phyloP scores from a whole-genome alignment of 202 grass and related monocot genomes.

The Panicum hallii region DNA sequence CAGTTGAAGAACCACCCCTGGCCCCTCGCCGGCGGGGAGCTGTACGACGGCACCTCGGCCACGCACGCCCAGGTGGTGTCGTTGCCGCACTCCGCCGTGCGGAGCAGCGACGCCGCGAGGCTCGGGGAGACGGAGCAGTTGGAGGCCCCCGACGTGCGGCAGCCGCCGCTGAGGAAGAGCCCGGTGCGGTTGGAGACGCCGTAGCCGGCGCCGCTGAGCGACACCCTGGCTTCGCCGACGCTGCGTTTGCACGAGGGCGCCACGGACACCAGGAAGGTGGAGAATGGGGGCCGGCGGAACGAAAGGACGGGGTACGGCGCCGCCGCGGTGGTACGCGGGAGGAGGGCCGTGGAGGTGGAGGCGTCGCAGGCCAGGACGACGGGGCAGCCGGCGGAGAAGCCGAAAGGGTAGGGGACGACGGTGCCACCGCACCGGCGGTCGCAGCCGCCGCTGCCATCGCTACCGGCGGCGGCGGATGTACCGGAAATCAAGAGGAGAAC shows the following conservation, averaged over 20 bases:
- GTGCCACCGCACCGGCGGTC: no score
- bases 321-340: background rate
- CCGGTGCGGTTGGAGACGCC: conserved; percentile 43
- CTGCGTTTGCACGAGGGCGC: conserved; percentile 43
- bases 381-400: no score
- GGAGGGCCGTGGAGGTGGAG: background rate
- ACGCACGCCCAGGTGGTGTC: background rate
- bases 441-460: no score
- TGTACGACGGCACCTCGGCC: background rate
- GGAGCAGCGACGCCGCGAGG: background rate
- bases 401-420: no score
- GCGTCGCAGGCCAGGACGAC: no score
- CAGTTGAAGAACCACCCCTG: background rate
- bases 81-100: background rate
- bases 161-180: conserved; percentile 40
- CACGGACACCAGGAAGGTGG: conserved; percentile 29
- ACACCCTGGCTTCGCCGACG: background rate
- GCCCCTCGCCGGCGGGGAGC: background rate
- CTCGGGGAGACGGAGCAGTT: conserved; percentile 33
- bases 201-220: conserved; percentile 51
- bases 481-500: no score
- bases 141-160: fast-evolving
- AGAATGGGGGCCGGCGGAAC: conserved; percentile 6
- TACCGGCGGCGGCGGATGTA: no score
- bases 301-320: background rate